Percentiles rank a stretch among this genome's conserved stretches.
phyloP scores from a whole-genome alignment of 1,284 basidiomycete genomes.

The Tetrapyrgos nigripes region DNA sequence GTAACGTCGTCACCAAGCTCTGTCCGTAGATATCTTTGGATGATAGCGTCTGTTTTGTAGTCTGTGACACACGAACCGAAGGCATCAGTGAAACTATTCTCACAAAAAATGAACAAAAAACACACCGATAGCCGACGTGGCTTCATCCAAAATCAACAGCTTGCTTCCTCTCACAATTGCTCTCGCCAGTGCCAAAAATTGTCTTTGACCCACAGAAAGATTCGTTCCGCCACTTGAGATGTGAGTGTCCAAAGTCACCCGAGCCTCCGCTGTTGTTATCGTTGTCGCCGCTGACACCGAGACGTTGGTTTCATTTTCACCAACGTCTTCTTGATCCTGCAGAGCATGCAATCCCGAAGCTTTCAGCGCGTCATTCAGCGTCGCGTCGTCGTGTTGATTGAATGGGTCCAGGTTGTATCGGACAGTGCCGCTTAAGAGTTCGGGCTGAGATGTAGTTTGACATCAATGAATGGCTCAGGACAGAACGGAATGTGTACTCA shows the following conservation, averaged over 20 bases:
- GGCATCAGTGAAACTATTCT: neutral
- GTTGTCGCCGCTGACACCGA: neutral
- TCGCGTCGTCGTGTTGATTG: constrained; percentile 71
- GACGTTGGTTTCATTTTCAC: neutral
- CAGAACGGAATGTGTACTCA: constrained; percentile 35
- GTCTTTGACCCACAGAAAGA: constrained; percentile 74
- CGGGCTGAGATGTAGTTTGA: too few species aligned
- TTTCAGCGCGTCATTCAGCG: constrained; percentile 58
- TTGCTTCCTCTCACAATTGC: constrained; percentile 65
- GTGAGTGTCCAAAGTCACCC: constrained; percentile 55
- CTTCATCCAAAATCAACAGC: constrained; percentile 65
- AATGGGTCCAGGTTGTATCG: constrained; percentile 75
- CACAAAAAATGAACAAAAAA: neutral
- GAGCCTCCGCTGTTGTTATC: constrained; percentile 44
- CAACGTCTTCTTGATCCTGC: constrained; percentile 41
- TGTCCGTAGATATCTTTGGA: constrained; percentile 61
- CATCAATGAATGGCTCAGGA: constrained; percentile 46
- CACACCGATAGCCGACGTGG: constrained; percentile 60
- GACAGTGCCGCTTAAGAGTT: constrained; percentile 64
- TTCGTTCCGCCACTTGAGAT: constrained; percentile 68
- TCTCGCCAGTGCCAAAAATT: constrained; percentile 66
- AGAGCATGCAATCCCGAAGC: constrained; percentile 59
- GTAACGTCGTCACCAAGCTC: constrained; percentile 61
- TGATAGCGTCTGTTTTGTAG: constrained; percentile 63
- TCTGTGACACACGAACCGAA: constrained; percentile 40